A percentile compares a stretch with the other conserved stretches of the same genome.
Evolutionary conservation across 2,329 filamentous ascomycete genomes (phyloP).

Genomic region (Sphaerulina musiva): DNA sequence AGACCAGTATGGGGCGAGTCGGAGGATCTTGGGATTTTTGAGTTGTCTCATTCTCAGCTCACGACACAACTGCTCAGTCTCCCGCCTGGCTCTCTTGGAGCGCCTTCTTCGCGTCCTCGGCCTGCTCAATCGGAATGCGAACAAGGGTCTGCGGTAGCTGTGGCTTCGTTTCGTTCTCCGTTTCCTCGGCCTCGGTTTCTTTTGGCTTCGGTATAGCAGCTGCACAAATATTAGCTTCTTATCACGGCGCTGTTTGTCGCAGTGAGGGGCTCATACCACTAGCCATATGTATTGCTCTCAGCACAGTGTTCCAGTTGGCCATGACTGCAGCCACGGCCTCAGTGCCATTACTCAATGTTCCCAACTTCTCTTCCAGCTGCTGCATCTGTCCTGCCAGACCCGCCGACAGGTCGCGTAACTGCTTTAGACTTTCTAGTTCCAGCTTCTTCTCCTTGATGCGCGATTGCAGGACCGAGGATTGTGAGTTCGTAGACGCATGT

Average conservation of each 20-base stretch:
- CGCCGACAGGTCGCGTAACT: conserved; percentile 71
- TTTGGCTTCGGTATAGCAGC: conserved; percentile 62
- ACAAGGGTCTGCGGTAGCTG: conserved; percentile 75
- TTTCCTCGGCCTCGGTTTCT: conserved; percentile 35
- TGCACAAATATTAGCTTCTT: neutral
- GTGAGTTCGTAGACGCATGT: conserved; percentile 29
- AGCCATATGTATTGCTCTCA: conserved; percentile 79
- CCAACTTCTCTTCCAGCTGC: conserved; percentile 67
- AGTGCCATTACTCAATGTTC: conserved; percentile 72
- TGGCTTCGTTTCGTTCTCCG: conserved; percentile 37
- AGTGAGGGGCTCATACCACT: conserved; percentile 64
- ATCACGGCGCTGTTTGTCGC: conserved; percentile 45
- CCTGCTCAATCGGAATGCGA: conserved; percentile 73
- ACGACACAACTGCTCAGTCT: conserved; percentile 7
- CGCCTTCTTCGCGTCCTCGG: conserved; percentile 28
- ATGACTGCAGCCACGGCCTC: conserved; percentile 81
- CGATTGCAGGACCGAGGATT: conserved; percentile 63
- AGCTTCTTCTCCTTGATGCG: conserved; percentile 81
- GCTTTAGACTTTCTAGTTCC: conserved; percentile 70
- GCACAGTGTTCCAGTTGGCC: conserved; percentile 81
- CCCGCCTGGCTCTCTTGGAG: conserved; percentile 21
- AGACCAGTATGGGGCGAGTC: too few relatives aligned
- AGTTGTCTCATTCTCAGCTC: neutral
- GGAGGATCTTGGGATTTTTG: neutral
- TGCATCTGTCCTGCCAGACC: conserved; percentile 78